Percentiles rank a stretch among this genome's conserved stretches.
phyloP scores from a whole-genome alignment of 345 rosid genomes.

The Erucastrum elatum region DNA sequence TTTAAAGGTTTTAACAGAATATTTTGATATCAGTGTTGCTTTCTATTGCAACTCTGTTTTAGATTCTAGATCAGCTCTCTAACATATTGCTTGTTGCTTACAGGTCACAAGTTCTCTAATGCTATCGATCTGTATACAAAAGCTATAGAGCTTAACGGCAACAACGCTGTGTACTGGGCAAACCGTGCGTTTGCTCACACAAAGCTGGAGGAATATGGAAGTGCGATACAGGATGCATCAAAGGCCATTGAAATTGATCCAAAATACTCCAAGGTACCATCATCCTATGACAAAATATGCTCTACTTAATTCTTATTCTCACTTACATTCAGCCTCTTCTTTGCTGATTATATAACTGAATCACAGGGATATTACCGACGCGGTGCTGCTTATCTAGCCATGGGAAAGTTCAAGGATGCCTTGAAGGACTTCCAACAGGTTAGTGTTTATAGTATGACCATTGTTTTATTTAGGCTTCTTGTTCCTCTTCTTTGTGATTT shows the following conservation, averaged over 20 bases:
- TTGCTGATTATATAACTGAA: slow-evolving; percentile 30
- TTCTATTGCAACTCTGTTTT: no score
- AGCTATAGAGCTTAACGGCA: slow-evolving; percentile 66
- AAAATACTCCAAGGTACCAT: slow-evolving; percentile 73
- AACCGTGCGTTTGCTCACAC: slow-evolving; percentile 94
- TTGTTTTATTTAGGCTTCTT: background rate
- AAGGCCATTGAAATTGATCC: slow-evolving; percentile 88
- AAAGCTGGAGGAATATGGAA: slow-evolving; percentile 95
- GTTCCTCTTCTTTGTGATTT: background rate
- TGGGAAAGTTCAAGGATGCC: slow-evolving; percentile 97
- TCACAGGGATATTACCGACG: slow-evolving; percentile 91
- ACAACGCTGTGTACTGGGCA: slow-evolving; percentile 94
- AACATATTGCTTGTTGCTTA: slow-evolving; percentile 21
- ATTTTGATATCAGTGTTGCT: background rate
- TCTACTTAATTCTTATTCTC: background rate
- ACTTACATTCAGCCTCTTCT: background rate
- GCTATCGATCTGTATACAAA: slow-evolving; percentile 84
- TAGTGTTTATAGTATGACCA: background rate
- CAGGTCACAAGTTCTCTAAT: slow-evolving; percentile 71
- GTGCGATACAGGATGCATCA: slow-evolving; percentile 93
- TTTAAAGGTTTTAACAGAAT: slow-evolving; percentile 42
- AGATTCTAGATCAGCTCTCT: background rate
- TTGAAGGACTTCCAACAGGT: slow-evolving; percentile 97
- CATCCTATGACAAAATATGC: background rate
- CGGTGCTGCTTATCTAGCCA: slow-evolving; percentile 93